Percentiles rank a stretch among this genome's conserved stretches.
These are phyloP conservation scores for Russula brevipes DNA, from an alignment of 768 basidiomycete species.

Conservation along the genomic window DNA sequence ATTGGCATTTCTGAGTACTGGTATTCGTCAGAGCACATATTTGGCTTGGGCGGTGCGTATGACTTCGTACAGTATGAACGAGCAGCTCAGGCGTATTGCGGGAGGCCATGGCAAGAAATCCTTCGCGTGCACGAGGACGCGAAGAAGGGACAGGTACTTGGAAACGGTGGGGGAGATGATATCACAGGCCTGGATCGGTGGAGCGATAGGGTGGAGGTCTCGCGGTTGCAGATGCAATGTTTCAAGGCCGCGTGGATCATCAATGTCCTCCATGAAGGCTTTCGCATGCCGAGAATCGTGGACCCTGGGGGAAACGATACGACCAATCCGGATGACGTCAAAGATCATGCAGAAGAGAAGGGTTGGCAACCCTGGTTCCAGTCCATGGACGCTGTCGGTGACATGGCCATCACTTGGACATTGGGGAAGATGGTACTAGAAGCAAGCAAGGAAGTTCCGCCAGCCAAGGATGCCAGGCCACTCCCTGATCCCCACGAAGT, in stretches of 20 bases:
- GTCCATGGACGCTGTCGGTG: constrained; percentile 84
- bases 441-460: constrained; percentile 80
- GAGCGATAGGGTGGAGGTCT: constrained; percentile 71
- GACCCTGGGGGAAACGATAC: constrained; percentile 79
- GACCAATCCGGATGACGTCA: constrained; percentile 63
- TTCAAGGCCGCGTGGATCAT: constrained; percentile 99
- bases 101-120: constrained; percentile 72
- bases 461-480: constrained; percentile 45
- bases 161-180: constrained; percentile 61
- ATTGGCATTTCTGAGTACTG: constrained; percentile 99
- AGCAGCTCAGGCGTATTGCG: constrained; percentile 83
- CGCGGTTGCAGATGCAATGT: constrained; percentile 93
- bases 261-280: constrained; percentile 93
- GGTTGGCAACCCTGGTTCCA: constrained; percentile 86
- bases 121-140: constrained; percentile 56
- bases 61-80: constrained; percentile 96
- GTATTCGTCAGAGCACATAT: constrained; percentile 98
- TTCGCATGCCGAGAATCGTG: constrained; percentile 87
- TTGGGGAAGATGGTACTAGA: constrained; percentile 98
- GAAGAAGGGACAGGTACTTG: constrained; percentile 41
- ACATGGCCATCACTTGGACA: constrained; percentile 96
- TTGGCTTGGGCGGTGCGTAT: constrained; percentile 91
- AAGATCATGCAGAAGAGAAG: constrained; percentile 71
- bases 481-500: constrained; percentile 53
- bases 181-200: constrained; percentile 63